Evolutionary conservation across 2,329 filamentous ascomycete species (phyloP).

Genomic region (Phialophora expanda): DNA sequence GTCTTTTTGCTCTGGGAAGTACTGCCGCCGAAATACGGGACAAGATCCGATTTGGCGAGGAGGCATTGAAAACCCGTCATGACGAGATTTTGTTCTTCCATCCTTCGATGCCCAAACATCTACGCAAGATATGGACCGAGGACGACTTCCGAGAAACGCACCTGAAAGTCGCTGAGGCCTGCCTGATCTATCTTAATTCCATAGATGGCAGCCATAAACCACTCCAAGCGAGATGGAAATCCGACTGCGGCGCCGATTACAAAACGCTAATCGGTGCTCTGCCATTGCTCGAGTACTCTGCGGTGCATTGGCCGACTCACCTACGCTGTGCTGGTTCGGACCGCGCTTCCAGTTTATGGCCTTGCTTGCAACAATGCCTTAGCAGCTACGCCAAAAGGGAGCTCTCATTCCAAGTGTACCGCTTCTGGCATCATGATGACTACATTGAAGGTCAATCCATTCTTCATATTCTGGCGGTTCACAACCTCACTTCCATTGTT

Average conservation of each 20-base stretch:
- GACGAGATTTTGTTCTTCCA: constrained; percentile 1
- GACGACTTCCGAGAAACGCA: neutral
- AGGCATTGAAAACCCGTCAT: neutral
- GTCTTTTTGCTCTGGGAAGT: neutral
- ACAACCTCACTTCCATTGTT: neutral
- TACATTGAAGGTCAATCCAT: constrained; percentile 7
- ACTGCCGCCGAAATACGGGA: neutral
- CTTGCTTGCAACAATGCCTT: neutral
- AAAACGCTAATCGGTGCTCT: neutral
- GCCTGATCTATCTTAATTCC: neutral
- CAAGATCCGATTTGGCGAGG: neutral
- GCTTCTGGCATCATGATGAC: constrained; percentile 3
- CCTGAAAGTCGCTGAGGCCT: neutral
- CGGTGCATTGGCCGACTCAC: neutral
- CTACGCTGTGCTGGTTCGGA: neutral
- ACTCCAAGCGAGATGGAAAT: neutral
- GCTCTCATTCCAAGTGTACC: constrained; percentile 4
- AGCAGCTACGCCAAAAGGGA: neutral
- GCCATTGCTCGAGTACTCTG: neutral
- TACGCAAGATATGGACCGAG: neutral
- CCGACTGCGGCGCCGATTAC: neutral
- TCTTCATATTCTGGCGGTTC: constrained; percentile 5
- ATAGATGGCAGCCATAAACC: neutral
- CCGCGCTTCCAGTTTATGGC: neutral
- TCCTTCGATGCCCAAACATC: neutral